Conservation (phyloP, 1,284 basidiomycete genomes). For the Apiotrichum gracile region DNA sequence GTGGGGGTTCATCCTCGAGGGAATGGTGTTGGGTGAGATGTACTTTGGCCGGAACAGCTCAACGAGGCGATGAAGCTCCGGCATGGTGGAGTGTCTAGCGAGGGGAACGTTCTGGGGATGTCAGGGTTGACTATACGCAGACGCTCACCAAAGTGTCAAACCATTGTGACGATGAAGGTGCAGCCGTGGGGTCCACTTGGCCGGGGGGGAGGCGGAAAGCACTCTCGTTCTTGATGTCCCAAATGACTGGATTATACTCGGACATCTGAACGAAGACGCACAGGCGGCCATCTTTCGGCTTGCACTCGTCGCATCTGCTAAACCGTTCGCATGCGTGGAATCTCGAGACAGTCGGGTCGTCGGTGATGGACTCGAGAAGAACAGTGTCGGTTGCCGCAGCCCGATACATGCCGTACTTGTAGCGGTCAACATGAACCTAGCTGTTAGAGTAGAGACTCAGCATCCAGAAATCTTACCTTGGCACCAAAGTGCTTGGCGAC, state of each 20-base stretch:
- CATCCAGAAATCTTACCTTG: slow-evolving; percentile 49
- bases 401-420: slow-evolving; percentile 67
- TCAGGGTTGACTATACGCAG: background rate
- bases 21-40: slow-evolving; percentile 66
- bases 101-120: slow-evolving; percentile 69
- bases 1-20: slow-evolving; percentile 45
- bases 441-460: background rate
- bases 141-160: background rate
- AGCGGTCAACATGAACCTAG: slow-evolving; percentile 81
- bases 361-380: slow-evolving; percentile 60
- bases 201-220: background rate
- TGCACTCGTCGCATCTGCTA: slow-evolving; percentile 57
- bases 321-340: slow-evolving; percentile 90
- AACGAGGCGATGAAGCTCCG: slow-evolving; percentile 74
- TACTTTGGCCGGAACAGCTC: slow-evolving; percentile 66
- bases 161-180: background rate
- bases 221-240: slow-evolving; percentile 29
- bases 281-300: slow-evolving; percentile 21
- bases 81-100: slow-evolving; percentile 74
- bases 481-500: slow-evolving; percentile 60
- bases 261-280: slow-evolving; percentile 37
- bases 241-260: slow-evolving; percentile 53
- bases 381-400: slow-evolving; percentile 56
- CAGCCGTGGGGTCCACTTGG: background rate
- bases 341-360: slow-evolving; percentile 57